Conservation (phyloP, 176 grass and related monocot species). For the Aegilops bicornis region DNA sequence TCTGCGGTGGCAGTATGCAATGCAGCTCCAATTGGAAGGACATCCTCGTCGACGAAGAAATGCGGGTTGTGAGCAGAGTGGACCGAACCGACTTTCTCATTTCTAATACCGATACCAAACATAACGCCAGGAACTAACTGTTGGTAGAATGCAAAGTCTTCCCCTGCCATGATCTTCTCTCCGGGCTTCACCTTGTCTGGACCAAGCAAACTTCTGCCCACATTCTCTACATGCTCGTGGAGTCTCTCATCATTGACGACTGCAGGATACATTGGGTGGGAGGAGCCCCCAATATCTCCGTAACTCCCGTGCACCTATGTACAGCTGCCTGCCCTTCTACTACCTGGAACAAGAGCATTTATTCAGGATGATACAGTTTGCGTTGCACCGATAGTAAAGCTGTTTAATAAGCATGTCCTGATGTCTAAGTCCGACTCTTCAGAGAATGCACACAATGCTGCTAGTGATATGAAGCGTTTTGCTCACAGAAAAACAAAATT, state of each 20-base stretch:
- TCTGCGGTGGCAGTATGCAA: constrained; percentile 66
- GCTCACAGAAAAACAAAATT: background rate
- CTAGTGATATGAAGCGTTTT: background rate
- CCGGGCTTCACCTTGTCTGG: constrained; percentile 61
- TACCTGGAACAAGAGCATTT: constrained; percentile 44
- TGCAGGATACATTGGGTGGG: constrained; percentile 68
- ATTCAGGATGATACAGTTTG: background rate
- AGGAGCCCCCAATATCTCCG: constrained; percentile 33
- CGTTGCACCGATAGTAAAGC: background rate
- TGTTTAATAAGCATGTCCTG: background rate
- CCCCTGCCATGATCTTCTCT: constrained; percentile 86
- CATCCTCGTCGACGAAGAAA: constrained; percentile 84
- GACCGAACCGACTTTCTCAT: constrained; percentile 56
- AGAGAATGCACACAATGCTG: background rate
- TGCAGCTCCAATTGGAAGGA: constrained; percentile 61
- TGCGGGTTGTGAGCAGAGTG: constrained; percentile 58
- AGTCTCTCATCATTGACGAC: constrained; percentile 70
- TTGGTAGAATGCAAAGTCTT: constrained; percentile 94
- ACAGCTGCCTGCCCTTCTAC: constrained; percentile 79
- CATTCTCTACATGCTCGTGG: constrained; percentile 61
- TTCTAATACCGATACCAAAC: constrained; percentile 68
- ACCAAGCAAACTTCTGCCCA: constrained; percentile 56
- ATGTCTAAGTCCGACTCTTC: too few species aligned
- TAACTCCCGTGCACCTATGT: constrained; percentile 55
- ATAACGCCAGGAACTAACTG: constrained; percentile 67